phyloP scores from a whole-genome alignment of 1,284 basidiomycete species.

The Microbotryum intermedium region DNA sequence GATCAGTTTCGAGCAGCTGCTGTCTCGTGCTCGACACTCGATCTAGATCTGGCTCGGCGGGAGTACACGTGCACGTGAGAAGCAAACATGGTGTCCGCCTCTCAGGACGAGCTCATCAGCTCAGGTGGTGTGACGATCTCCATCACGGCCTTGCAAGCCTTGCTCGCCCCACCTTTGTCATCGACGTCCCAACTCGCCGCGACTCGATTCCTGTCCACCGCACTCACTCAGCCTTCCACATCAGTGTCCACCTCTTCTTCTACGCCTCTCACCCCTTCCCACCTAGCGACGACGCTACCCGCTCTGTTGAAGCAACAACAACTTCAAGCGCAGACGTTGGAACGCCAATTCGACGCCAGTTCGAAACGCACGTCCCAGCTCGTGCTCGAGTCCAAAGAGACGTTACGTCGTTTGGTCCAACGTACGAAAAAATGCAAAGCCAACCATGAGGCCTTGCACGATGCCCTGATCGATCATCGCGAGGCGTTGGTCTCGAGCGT shows the following conservation, averaged over 20 bases:
- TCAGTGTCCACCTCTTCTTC: not conserved
- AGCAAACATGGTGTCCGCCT: no score
- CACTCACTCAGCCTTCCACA: not conserved
- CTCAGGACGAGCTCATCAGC: no score
- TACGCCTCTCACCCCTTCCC: not conserved
- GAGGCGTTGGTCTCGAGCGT: slow-evolving; percentile 1
- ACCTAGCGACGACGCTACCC: slow-evolving; percentile 2
- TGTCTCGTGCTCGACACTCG: no score
- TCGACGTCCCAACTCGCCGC: not conserved
- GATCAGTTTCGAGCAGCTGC: no score
- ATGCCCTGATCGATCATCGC: slow-evolving; percentile 5
- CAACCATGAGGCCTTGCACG: slow-evolving; percentile 4
- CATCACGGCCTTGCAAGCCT: not conserved
- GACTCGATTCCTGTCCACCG: not conserved
- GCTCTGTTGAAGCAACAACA: not conserved
- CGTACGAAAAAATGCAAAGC: not conserved
- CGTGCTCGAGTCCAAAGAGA: not conserved
- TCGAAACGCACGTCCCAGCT: not conserved
- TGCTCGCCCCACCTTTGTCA: slow-evolving; percentile 3
- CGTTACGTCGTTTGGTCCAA: not conserved
- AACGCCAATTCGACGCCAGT: not conserved
- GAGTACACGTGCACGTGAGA: no score
- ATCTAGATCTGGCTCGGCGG: no score
- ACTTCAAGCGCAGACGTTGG: not conserved
- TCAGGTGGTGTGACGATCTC: no score